Conservation (phyloP, 306 rosid genomes). For the Malus asiatica region DNA sequence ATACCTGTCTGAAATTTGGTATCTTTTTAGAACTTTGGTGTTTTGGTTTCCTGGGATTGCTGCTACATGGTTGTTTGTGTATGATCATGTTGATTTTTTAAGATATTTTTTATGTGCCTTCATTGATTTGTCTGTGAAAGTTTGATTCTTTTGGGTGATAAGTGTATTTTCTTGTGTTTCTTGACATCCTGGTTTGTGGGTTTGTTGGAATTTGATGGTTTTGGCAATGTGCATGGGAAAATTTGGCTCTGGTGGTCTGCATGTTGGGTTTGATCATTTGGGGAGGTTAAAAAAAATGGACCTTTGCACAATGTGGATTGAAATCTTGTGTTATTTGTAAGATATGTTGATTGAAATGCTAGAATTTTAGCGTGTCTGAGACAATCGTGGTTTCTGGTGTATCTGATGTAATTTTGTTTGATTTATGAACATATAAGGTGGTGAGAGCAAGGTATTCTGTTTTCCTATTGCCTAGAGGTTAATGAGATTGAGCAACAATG, state of each 20-base stretch:
- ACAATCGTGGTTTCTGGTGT: background rate
- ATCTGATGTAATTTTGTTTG: background rate
- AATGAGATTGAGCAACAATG: background rate
- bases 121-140: background rate
- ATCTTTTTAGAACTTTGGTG: background rate
- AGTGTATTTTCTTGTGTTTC: background rate
- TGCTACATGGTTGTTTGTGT: background rate
- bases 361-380: background rate
- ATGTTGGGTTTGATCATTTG: conserved; percentile 27
- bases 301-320: conserved; percentile 43
- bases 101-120: background rate
- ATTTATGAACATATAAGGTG: background rate
- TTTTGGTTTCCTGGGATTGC: background rate
- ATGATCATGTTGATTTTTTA: conserved; percentile 4
- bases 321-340: conserved; percentile 10
- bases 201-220: conserved; percentile 3
- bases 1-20: background rate
- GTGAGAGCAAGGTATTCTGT: background rate
- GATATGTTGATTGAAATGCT: background rate
- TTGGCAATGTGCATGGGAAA: conserved; percentile 14
- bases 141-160: background rate
- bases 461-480: background rate
- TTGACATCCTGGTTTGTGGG: background rate
- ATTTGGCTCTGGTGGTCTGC: conserved; percentile 31
- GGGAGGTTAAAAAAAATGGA: conserved; percentile 6